A percentile compares a stretch with the other conserved stretches of the same genome.
phyloP scores from a whole-genome alignment of 495 filamentous ascomycete genomes.

The Penicillium cinerascens region DNA sequence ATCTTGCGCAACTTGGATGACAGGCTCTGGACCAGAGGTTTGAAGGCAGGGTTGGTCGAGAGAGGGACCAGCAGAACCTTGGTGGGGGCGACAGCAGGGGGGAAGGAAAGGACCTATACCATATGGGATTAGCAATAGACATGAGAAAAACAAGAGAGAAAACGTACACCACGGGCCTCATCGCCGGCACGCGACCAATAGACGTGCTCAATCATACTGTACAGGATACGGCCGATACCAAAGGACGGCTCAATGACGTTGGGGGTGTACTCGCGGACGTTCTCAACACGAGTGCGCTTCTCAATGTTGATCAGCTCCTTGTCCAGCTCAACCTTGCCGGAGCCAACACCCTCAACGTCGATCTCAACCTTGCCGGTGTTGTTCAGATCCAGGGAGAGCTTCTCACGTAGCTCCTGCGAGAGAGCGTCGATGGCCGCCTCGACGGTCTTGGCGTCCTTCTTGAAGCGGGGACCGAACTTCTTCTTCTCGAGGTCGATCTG shows the following conservation, averaged over 20 bases:
- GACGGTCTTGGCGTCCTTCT: slow-evolving; percentile 74
- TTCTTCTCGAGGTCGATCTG: slow-evolving; percentile 76
- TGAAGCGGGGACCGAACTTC: slow-evolving; percentile 76
- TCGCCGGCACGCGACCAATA: slow-evolving; percentile 70
- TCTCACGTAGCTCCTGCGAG: slow-evolving; percentile 66
- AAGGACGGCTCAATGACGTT: slow-evolving; percentile 87
- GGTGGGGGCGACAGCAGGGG: slow-evolving; percentile 61
- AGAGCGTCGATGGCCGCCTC: slow-evolving; percentile 65
- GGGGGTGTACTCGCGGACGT: slow-evolving; percentile 72
- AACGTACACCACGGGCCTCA: slow-evolving; percentile 58
- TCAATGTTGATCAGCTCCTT: slow-evolving; percentile 69
- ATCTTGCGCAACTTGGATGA: slow-evolving; percentile 52
- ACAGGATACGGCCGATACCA: slow-evolving; percentile 77
- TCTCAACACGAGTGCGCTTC: slow-evolving; percentile 64
- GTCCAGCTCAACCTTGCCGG: slow-evolving; percentile 65
- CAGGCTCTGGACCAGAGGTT: slow-evolving; percentile 50
- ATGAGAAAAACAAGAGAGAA: slow-evolving; percentile 1
- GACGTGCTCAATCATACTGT: slow-evolving; percentile 72
- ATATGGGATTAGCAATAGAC: background rate
- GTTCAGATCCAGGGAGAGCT: slow-evolving; percentile 61
- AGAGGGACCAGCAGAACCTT: slow-evolving; percentile 69
- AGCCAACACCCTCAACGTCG: slow-evolving; percentile 59
- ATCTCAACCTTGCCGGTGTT: slow-evolving; percentile 64
- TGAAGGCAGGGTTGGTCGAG: slow-evolving; percentile 56
- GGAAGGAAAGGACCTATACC: slow-evolving; percentile 61